phyloP scores from a whole-genome alignment of 2,329 filamentous ascomycete genomes.

The Stemphylium lycopersici region DNA sequence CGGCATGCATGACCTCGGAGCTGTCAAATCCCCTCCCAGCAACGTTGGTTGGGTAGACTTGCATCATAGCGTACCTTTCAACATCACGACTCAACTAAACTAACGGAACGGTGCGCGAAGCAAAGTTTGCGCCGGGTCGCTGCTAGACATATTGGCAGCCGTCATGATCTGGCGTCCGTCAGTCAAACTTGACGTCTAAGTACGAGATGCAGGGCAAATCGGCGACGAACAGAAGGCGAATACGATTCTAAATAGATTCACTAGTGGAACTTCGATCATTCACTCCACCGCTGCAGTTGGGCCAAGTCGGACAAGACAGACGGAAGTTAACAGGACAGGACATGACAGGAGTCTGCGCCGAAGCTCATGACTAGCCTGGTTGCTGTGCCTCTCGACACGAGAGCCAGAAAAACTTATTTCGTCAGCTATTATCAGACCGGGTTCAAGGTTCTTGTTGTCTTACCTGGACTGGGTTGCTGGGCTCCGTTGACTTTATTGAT shows the following conservation, averaged over 20 bases:
- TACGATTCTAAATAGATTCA: not conserved
- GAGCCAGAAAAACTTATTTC: not conserved
- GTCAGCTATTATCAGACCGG: not conserved
- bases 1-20: not conserved
- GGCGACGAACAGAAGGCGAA: not conserved
- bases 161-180: not conserved
- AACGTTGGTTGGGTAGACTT: not conserved
- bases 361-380: not conserved
- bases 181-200: not conserved
- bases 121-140: not conserved
- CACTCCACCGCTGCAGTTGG: not conserved
- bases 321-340: not conserved
- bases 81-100: not conserved
- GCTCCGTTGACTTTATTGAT: slow-evolving; percentile 3
- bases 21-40: not conserved
- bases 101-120: slow-evolving; percentile 10
- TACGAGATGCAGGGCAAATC: slow-evolving; percentile 5
- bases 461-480: not conserved
- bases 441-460: slow-evolving; percentile 1
- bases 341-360: not conserved
- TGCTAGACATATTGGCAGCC: not conserved
- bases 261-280: not conserved
- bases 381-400: not conserved
- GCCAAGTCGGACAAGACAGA: not conserved
- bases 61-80: slow-evolving; percentile 4